Evolutionary conservation across 768 basidiomycete genomes (phyloP).

Genomic region (Rhizopogon vesiculosus): DNA sequence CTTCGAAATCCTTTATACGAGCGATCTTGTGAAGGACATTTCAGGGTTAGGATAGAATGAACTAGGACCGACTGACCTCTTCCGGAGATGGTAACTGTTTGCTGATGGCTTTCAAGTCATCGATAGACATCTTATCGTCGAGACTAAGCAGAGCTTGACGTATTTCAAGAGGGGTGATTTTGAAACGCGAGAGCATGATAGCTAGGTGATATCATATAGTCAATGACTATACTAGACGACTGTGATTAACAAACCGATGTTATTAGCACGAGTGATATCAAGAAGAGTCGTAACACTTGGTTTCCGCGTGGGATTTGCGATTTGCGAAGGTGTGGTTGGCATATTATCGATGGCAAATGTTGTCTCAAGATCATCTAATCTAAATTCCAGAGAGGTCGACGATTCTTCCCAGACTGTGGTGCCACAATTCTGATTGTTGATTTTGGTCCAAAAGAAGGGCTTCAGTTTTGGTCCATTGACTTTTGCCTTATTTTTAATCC

Average conservation of each 20-base stretch:
- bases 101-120: conserved; percentile 71
- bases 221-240: not conserved
- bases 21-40: conserved; percentile 38
- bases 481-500: conserved; percentile 27
- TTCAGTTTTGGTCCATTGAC: conserved; percentile 53
- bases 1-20: conserved; percentile 64
- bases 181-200: conserved; percentile 81
- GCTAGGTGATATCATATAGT: conserved; percentile 34
- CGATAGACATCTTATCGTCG: conserved; percentile 69
- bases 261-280: conserved; percentile 79
- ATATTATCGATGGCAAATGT: conserved; percentile 61
- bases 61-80: conserved; percentile 46
- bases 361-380: conserved; percentile 67
- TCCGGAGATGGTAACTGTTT: conserved; percentile 77
- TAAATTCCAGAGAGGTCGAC: conserved; percentile 36
- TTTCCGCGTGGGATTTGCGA: conserved; percentile 40
- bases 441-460: conserved; percentile 91
- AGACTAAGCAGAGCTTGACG: conserved; percentile 66
- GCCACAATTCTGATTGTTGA: conserved; percentile 37
- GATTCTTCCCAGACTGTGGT: conserved; percentile 73
- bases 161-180: conserved; percentile 59
- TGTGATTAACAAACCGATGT: conserved; percentile 53
- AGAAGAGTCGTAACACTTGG: conserved; percentile 66
- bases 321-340: conserved; percentile 37
- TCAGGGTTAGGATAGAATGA: not conserved